A percentile compares a stretch with the other conserved stretches of the same genome.
Evolutionary conservation across 495 filamentous ascomycete species (phyloP).

Genomic region (Penicillium nucicola): DNA sequence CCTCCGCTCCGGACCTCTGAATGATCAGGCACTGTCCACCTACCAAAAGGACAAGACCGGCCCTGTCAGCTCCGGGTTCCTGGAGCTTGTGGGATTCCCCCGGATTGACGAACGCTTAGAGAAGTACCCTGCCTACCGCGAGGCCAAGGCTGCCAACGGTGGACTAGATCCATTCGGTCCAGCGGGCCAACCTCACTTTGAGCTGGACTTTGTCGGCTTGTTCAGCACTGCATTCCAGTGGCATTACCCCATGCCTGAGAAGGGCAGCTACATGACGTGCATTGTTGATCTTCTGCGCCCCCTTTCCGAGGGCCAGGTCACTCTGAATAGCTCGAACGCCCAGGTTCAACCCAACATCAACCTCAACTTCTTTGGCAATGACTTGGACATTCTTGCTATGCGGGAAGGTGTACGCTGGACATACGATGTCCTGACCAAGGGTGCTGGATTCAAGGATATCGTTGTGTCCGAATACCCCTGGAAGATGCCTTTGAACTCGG

Average conservation of each 20-base stretch:
- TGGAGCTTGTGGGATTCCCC: conserved; percentile 56
- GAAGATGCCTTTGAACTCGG: conserved; percentile 54
- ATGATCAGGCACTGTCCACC: conserved; percentile 40
- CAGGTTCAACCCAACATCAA: conserved; percentile 55
- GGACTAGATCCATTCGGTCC: conserved; percentile 58
- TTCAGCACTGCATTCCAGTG: conserved; percentile 62
- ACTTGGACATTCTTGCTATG: conserved; percentile 55
- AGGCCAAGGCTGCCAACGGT: conserved; percentile 48
- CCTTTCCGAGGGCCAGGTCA: conserved; percentile 49
- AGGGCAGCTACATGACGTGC: conserved; percentile 51
- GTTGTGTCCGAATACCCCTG: conserved; percentile 54
- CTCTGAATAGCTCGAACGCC: conserved; percentile 49
- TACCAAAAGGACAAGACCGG: conserved; percentile 50
- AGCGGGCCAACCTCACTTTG: conserved; percentile 59
- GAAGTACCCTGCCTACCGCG: conserved; percentile 46
- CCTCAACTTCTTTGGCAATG: conserved; percentile 56
- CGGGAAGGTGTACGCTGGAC: conserved; percentile 54
- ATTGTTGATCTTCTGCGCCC: conserved; percentile 61
- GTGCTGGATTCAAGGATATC: conserved; percentile 57
- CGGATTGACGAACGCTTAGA: conserved; percentile 52
- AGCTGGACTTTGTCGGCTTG: conserved; percentile 62
- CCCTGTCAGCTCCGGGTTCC: conserved; percentile 47
- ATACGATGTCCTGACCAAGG: conserved; percentile 53
- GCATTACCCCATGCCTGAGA: conserved; percentile 52
- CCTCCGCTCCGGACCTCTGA: conserved; percentile 45